Percentiles rank a stretch among this genome's conserved stretches.
Conservation (phyloP, 768 basidiomycete genomes). For the Leccinum broughii region DNA sequence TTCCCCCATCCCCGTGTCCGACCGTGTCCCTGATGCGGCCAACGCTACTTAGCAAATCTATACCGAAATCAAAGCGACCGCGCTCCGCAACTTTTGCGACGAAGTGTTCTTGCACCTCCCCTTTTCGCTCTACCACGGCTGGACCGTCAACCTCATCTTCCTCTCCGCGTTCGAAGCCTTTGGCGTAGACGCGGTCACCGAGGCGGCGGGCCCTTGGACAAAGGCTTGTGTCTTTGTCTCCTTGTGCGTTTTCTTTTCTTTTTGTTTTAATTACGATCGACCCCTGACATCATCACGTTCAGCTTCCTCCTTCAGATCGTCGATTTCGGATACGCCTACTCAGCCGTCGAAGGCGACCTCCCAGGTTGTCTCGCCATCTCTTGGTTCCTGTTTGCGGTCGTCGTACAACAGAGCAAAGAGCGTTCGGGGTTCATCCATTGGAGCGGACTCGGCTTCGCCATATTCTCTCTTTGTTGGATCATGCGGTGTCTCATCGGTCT, state of each 20-base stretch:
- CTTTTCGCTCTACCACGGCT: constrained; percentile 70
- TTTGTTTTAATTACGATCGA: no score
- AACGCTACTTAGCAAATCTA: constrained; percentile 53
- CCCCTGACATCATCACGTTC: neutral
- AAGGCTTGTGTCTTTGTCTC: constrained; percentile 63
- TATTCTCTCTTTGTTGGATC: constrained; percentile 64
- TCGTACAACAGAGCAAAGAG: constrained; percentile 46
- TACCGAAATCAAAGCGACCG: constrained; percentile 61
- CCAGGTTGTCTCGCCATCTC: constrained; percentile 68
- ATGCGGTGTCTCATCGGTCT: constrained; percentile 52
- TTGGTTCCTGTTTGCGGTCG: constrained; percentile 67
- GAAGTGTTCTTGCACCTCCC: constrained; percentile 73
- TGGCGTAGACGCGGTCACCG: constrained; percentile 53
- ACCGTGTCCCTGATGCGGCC: neutral
- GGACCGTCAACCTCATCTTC: constrained; percentile 53
- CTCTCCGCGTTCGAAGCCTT: constrained; percentile 62
- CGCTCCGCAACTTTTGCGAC: constrained; percentile 48
- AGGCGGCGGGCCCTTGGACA: constrained; percentile 57
- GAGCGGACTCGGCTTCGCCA: constrained; percentile 62
- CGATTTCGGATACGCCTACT: constrained; percentile 66
- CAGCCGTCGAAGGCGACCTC: constrained; percentile 62
- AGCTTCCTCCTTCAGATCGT: constrained; percentile 59
- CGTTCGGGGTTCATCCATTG: constrained; percentile 61
- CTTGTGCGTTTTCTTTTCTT: constrained; percentile 36
- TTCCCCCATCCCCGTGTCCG: no score